phyloP scores from a whole-genome alignment of 352 stramenopile species.

The Saprolegnia diclina region DNA sequence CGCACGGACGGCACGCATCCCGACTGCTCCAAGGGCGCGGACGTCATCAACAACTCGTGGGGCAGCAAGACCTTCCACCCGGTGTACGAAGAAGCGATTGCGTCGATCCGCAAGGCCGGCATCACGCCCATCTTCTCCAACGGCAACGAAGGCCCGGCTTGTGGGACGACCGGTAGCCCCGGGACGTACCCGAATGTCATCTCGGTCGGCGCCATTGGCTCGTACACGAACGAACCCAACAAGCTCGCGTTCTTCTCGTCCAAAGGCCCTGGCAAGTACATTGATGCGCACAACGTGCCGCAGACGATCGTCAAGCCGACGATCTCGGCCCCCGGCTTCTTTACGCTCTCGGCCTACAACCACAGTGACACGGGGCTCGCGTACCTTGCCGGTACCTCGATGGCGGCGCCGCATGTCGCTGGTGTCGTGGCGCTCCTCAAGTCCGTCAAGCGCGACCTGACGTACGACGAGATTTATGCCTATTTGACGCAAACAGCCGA shows the following conservation, averaged over 20 bases:
- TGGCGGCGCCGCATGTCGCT: constrained; percentile 35
- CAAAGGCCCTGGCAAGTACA: constrained; percentile 31
- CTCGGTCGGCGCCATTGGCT: constrained; percentile 33
- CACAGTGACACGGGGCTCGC: constrained; percentile 30
- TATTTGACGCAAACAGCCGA: constrained; percentile 29
- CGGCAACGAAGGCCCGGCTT: constrained; percentile 33
- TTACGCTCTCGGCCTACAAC: constrained; percentile 28
- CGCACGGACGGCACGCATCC: constrained; percentile 43
- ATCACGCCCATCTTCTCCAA: constrained; percentile 41
- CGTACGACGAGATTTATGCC: constrained; percentile 26
- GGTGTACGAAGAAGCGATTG: constrained; percentile 30
- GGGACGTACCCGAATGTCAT: constrained; percentile 34
- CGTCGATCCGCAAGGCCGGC: constrained; percentile 32
- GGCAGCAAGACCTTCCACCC: constrained; percentile 30
- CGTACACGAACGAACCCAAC: constrained; percentile 29
- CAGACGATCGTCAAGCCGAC: constrained; percentile 37
- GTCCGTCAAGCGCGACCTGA: constrained; percentile 33
- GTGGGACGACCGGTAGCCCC: constrained; percentile 31
- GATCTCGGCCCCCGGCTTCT: constrained; percentile 33
- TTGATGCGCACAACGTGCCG: constrained; percentile 12
- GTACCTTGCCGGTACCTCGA: constrained; percentile 32
- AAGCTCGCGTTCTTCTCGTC: constrained; percentile 34
- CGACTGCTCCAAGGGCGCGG: constrained; percentile 37
- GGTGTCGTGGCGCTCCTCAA: constrained; percentile 46
- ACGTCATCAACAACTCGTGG: constrained; percentile 42